Base-by-base conservation (phyloP, 176 grass and related monocot genomes). In the Zoysia pacifica region DNA sequence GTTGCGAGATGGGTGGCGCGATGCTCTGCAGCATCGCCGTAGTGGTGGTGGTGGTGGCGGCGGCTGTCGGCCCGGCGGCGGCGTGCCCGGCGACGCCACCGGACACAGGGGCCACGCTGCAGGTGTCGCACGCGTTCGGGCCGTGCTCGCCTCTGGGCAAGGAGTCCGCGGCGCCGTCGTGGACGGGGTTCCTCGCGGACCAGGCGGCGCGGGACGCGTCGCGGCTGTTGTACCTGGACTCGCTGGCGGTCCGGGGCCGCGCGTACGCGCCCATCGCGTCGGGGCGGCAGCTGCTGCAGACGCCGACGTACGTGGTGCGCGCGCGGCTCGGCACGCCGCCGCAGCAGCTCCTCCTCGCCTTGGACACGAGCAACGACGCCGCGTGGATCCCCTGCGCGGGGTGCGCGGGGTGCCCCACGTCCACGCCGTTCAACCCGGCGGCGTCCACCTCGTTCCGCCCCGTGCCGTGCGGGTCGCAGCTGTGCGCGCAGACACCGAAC, bases 341-440 rank as follows among this genome's bases (percentile, higher is more conserved):
- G 37, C 94, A 97, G 81, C 46, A 74, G 48, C 78, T 97, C 48
- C 91, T 97, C 49, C 86, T 91, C 62, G 91, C 94, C 63, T 76
- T 97, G 45, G 94, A 97, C 89, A 97, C 84, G 11, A 94, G 91
- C 86, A 94, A 81, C 70, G 94, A 97, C 76, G 91, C 91, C 20
- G 82, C 91, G 0, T 97, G 94, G 94, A 88, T 94, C 75, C 94
- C 94, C 44, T 97, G 94, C 73, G 35, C 87, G 19, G 74, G 83
- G 11, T 97, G 94, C 66, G 50, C 49, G 0, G 91, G 91, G 1
- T 97, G 91, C 75, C 76, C 88, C 35, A 69, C 89, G 18, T 52
- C 59, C 13, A 55, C 84, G 7, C 86, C 89, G 1, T 94, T 97
- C 85, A 68, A 86, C 13, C 75, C 87, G 18, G 41, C 85, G 0